Evolutionary conservation across 2,329 filamentous ascomycete species (phyloP).

Genomic region (Delphinella strobiligena): DNA sequence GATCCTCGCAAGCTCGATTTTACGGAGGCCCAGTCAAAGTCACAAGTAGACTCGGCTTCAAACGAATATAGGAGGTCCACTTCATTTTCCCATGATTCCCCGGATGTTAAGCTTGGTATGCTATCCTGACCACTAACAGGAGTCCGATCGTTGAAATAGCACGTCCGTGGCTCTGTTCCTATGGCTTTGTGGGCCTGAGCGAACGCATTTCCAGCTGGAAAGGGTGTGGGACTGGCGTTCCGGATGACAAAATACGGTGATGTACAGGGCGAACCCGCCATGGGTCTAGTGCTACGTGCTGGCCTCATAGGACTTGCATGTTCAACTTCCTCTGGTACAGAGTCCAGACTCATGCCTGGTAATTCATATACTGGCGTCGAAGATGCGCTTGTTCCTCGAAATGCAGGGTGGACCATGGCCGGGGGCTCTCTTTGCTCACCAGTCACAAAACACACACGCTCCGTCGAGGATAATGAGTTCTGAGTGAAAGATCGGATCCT

Average conservation of each 20-base stretch:
- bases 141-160: neutral
- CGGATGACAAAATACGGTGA: neutral
- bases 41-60: conserved; percentile 46
- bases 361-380: conserved; percentile 18
- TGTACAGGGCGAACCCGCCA: neutral
- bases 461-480: conserved; percentile 13
- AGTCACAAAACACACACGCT: conserved; percentile 5
- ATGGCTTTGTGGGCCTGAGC: conserved; percentile 4
- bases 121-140: conserved; percentile 8
- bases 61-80: conserved; percentile 52
- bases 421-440: conserved; percentile 9
- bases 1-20: conserved; percentile 9
- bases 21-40: conserved; percentile 44
- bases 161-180: neutral
- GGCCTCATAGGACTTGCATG: too few species aligned
- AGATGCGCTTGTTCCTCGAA: conserved; percentile 10
- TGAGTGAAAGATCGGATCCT: conserved; percentile 3
- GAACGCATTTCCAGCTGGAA: conserved; percentile 5
- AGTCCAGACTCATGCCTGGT: conserved; percentile 27
- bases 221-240: neutral
- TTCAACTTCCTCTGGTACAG: conserved; percentile 36
- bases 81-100: conserved; percentile 47
- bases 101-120: conserved; percentile 15
- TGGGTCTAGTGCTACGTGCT: neutral
- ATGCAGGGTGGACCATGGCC: conserved; percentile 10